These are phyloP conservation scores for Hibiscus trionum DNA, from an alignment of 345 rosid genomes.

Conservation along the genomic window DNA sequence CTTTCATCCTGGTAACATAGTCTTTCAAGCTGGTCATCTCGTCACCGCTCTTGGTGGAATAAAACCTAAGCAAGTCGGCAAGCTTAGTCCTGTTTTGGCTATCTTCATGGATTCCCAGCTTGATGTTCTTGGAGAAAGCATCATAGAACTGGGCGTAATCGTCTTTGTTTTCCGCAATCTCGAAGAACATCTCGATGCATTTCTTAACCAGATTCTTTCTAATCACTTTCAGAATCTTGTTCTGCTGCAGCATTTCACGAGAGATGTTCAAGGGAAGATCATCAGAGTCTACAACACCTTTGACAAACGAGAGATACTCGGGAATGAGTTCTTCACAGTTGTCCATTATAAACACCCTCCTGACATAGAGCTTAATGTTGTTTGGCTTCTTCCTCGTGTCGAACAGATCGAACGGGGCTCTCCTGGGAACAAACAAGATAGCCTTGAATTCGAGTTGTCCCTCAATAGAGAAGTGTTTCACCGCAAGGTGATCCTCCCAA, in stretches of 20 bases:
- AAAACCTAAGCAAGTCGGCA: constrained; percentile 24
- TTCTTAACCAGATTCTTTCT: constrained; percentile 40
- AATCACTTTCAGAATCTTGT: constrained; percentile 39
- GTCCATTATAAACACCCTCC: constrained; percentile 42
- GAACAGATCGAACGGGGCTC: constrained; percentile 35
- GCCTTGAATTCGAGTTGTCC: constrained; percentile 43
- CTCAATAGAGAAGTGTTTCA: constrained; percentile 39
- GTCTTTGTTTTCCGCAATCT: constrained; percentile 40
- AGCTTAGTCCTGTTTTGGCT: constrained; percentile 32
- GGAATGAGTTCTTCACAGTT: constrained; percentile 43
- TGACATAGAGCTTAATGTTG: constrained; percentile 37
- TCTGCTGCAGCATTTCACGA: constrained; percentile 37
- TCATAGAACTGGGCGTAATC: constrained; percentile 36
- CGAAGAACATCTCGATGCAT: constrained; percentile 38
- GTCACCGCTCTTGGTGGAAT: constrained; percentile 40
- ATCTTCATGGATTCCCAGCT: constrained; percentile 42
- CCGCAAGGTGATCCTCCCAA: constrained; percentile 39
- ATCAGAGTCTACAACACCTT: constrained; percentile 24
- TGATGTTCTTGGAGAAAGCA: constrained; percentile 37
- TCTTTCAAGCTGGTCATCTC: constrained; percentile 47
- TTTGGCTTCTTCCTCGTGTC: constrained; percentile 34
- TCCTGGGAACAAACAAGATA: constrained; percentile 29
- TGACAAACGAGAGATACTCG: constrained; percentile 27
- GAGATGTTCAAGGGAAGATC: constrained; percentile 37
- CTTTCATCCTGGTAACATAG: constrained; percentile 62